Conservation (phyloP, 2,329 filamentous ascomycete species). For the Iodosphaeria phyllophila region DNA sequence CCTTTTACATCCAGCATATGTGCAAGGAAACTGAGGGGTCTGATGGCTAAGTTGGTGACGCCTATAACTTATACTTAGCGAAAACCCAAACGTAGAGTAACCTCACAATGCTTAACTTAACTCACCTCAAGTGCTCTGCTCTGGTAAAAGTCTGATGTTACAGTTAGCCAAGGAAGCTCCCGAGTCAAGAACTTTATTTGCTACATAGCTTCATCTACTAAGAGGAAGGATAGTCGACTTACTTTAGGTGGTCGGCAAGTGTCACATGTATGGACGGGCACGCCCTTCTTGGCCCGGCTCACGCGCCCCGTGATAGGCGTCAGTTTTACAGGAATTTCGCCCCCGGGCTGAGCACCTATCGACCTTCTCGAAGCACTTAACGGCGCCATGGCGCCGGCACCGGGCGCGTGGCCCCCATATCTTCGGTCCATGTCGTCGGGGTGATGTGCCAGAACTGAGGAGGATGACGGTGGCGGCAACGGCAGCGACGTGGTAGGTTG, state of each 20-base stretch:
- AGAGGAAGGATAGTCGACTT: too few species aligned
- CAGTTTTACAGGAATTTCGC: conserved; percentile 25
- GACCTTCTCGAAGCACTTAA: too few species aligned
- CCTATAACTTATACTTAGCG: conserved; percentile 18
- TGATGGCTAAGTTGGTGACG: conserved; percentile 43
- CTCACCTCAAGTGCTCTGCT: conserved; percentile 41
- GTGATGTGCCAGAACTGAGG: too few species aligned
- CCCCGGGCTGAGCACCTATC: too few species aligned
- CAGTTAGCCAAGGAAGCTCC: not conserved
- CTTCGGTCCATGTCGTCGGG: conserved; percentile 29
- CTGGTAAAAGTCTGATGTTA: conserved; percentile 35
- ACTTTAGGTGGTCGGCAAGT: conserved; percentile 33
- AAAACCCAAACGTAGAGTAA: conserved; percentile 2
- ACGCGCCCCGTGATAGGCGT: conserved; percentile 37
- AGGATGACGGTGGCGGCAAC: conserved; percentile 8
- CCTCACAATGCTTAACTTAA: conserved; percentile 1
- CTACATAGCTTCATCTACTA: too few species aligned
- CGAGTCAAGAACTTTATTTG: not conserved
- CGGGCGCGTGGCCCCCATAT: conserved; percentile 15
- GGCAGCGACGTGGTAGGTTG: conserved; percentile 10
- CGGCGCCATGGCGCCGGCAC: too few species aligned
- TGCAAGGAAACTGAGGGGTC: conserved; percentile 31
- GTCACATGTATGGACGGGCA: conserved; percentile 37
- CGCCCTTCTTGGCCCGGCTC: conserved; percentile 38
- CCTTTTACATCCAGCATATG: conserved; percentile 32